Evolutionary conservation across 2,329 filamentous ascomycete species (phyloP).

Genomic region (Colletotrichum sp.): DNA sequence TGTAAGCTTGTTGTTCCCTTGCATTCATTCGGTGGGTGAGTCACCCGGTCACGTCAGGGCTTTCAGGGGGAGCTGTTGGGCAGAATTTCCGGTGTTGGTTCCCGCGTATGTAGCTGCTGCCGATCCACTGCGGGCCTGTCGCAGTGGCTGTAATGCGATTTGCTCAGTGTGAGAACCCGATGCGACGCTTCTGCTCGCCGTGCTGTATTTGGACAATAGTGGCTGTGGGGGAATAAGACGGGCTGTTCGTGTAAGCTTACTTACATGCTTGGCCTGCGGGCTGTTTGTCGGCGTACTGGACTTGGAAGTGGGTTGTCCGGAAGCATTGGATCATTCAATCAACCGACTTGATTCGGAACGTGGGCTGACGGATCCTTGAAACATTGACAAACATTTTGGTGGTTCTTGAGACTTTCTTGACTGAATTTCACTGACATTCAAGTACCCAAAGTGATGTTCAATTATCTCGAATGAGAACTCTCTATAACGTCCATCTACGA

Average conservation of each 20-base stretch:
- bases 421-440: not conserved
- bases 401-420: not conserved
- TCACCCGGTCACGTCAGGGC: slow-evolving; percentile 8
- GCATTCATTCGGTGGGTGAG: not conserved
- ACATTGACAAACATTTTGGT: not conserved
- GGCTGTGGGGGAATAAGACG: not conserved
- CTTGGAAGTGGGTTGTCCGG: not conserved
- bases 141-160: not conserved
- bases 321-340: not conserved
- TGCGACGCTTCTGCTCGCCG: not conserved
- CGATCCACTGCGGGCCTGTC: not conserved
- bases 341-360: rapidly evolving
- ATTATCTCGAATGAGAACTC: too few species aligned
- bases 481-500: too few species aligned
- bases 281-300: not conserved
- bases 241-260: not conserved
- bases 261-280: not conserved
- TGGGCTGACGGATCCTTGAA: not conserved
- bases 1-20: not conserved
- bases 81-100: not conserved
- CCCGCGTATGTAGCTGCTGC: not conserved
- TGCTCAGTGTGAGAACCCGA: not conserved
- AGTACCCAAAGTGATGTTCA: not conserved
- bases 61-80: not conserved
- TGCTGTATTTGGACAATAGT: not conserved